Evolutionary conservation across 225 moss, liverwort and hornwort species (phyloP).

Genomic region (Physcomitrellopsis africana): DNA sequence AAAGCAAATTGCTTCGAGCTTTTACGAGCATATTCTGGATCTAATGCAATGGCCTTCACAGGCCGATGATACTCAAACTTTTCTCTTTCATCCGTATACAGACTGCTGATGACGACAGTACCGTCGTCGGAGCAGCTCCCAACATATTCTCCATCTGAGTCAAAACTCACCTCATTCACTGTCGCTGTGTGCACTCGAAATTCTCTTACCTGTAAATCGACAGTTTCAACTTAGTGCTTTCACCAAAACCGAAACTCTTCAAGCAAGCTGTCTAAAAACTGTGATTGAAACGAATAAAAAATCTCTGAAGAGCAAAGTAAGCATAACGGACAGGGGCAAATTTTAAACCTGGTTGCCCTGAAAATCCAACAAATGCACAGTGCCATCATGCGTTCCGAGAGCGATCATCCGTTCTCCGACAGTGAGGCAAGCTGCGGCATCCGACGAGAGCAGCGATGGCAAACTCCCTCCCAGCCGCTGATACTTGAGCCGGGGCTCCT

Average conservation of each 20-base stretch:
- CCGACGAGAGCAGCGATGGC: slow-evolving; percentile 71
- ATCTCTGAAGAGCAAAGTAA: too few species aligned
- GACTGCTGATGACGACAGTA: slow-evolving; percentile 90
- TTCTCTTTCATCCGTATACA: slow-evolving; percentile 87
- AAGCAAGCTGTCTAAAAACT: too few species aligned
- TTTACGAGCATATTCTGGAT: slow-evolving; percentile 88
- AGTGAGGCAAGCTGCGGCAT: slow-evolving; percentile 87
- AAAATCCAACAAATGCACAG: slow-evolving; percentile 92
- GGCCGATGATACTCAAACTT: slow-evolving; percentile 94
- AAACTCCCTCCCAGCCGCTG: slow-evolving; percentile 95
- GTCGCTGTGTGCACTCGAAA: slow-evolving; percentile 76
- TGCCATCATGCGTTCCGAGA: slow-evolving; percentile 89
- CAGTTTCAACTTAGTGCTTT: slow-evolving; percentile 19
- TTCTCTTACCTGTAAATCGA: slow-evolving; percentile 73
- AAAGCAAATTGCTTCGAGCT: slow-evolving; percentile 83
- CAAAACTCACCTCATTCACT: slow-evolving; percentile 96
- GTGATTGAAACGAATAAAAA: too few species aligned
- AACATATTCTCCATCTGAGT: slow-evolving; percentile 89
- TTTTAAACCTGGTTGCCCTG: slow-evolving; percentile 90
- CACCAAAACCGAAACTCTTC: too few species aligned
- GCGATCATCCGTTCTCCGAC: slow-evolving; percentile 98
- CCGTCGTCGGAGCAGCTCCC: slow-evolving; percentile 99
- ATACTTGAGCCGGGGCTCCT: slow-evolving; percentile 94
- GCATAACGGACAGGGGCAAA: slow-evolving; percentile 24
- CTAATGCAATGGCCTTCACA: slow-evolving; percentile 94